A percentile compares a stretch with the other conserved stretches of the same genome.
These are phyloP conservation scores for Setaria viridis DNA, from an alignment of 202 grass and related monocot genomes.

Conservation along the genomic window DNA sequence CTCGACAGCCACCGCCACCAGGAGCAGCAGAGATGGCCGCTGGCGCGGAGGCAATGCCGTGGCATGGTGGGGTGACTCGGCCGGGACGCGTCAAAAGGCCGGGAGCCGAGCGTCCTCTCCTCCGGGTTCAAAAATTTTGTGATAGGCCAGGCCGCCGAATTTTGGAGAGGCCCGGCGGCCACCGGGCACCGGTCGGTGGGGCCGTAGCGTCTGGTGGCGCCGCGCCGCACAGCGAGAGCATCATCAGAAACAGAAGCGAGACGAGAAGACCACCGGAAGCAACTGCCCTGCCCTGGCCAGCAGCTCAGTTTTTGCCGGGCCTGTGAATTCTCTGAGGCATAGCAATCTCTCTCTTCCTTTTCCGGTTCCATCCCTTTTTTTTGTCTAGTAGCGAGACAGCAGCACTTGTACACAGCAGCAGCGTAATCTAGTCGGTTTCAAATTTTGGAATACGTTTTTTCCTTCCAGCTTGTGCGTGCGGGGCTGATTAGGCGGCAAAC, in stretches of 20 bases:
- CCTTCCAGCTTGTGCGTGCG: constrained; percentile 12
- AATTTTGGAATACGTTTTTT: constrained; percentile 27
- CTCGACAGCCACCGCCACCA: constrained; percentile 26
- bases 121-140: constrained; percentile 36
- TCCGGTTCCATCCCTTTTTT: background rate
- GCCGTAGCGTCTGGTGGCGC: background rate
- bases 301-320: constrained; percentile 10
- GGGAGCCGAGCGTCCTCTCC: background rate
- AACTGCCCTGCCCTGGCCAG: background rate
- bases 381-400: constrained; percentile 4
- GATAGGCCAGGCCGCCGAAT: constrained; percentile 32
- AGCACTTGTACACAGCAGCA: constrained; percentile 23
- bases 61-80: constrained; percentile 47
- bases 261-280: background rate
- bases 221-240: background rate
- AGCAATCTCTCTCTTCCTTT: no score
- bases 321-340: constrained; percentile 32
- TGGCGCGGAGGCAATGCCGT: constrained; percentile 44
- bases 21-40: constrained; percentile 19
- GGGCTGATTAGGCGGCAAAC: constrained; percentile 47
- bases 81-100: background rate
- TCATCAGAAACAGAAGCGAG: background rate
- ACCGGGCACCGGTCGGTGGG: constrained; percentile 8
- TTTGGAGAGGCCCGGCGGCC: constrained; percentile 23
- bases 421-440: constrained; percentile 41